A percentile compares a stretch with the other conserved stretches of the same genome.
Evolutionary conservation across 2,329 filamentous ascomycete species (phyloP).

Genomic region (Anthostomella pinea): DNA sequence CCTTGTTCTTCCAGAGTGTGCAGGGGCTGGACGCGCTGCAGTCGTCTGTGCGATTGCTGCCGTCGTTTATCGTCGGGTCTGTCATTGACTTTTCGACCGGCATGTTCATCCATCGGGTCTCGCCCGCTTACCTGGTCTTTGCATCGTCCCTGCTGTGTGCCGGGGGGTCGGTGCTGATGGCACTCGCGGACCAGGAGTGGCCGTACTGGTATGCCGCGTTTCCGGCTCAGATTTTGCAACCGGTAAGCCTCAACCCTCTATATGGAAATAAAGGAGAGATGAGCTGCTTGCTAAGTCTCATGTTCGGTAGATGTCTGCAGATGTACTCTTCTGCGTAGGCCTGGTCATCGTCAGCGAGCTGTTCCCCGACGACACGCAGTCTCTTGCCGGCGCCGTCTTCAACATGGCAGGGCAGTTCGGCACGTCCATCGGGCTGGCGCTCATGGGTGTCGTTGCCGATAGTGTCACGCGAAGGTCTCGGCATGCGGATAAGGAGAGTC

Average conservation of each 20-base stretch:
- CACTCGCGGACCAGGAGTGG: no score
- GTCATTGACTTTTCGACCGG: conserved; percentile 42
- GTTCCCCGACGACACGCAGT: conserved; percentile 53
- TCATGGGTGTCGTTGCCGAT: conserved; percentile 47
- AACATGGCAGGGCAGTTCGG: conserved; percentile 58
- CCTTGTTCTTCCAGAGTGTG: conserved; percentile 45
- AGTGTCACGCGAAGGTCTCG: conserved; percentile 40
- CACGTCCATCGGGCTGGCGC: conserved; percentile 49
- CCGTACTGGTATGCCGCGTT: no score
- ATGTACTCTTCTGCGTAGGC: conserved; percentile 54
- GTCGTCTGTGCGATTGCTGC: conserved; percentile 42
- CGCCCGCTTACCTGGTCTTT: no score
- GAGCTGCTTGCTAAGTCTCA: no score
- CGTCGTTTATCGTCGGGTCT: conserved; percentile 43
- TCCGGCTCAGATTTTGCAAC: no score
- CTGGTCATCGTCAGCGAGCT: conserved; percentile 52
- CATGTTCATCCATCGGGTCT: no score
- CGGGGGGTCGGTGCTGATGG: no score
- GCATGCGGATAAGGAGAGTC: conserved; percentile 14
- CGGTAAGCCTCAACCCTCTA: no score
- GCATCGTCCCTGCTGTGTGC: no score
- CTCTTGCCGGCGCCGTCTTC: conserved; percentile 58
- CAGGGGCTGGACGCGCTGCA: conserved; percentile 38
- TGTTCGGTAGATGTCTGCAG: no score
- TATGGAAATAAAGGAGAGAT: no score